Evolutionary conservation across 2,329 filamentous ascomycete species (phyloP), one percentile per base, ranked within the genome.

Genomic region (Colletotrichum lindemuthianum): DNA sequence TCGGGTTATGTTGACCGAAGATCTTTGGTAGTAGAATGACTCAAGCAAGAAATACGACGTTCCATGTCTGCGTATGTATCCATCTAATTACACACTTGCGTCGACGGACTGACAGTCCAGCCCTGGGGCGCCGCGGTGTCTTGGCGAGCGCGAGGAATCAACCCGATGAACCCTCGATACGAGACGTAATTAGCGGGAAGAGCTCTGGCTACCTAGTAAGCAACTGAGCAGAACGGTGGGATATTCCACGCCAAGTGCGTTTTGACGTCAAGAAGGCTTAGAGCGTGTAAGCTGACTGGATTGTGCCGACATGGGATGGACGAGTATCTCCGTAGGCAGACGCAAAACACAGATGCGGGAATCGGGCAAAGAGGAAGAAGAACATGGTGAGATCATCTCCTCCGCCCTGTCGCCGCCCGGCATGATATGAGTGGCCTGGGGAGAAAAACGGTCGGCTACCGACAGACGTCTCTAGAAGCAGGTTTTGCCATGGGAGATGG

Each of bases 191-290:
- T 8, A 9, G 32, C n/a, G 48, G 40, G 40, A 57, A 43, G 36
- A 45, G 60, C 24, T 24, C 24, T 24, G 5, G 41, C 12, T 33
- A 39, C 55, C 34, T 37, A 37, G 34, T 15, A 6, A n/a, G 11
- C 12, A 9, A 15, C 11, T n/a, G 4, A 44, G 37, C 12, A 51
- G 8, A 41, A 32, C 58, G 51, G 51, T 48, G 58, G 50, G 39
- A 34, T 49, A 41, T 59, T 32, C 41, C 13, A 13, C 32, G 36
- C 36, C 34, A 16, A 41, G 45, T 39, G 49, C 40, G 47, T 52
- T 65, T 65, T 63, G 63, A 63, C 63, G 58, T 63, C 63, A 65
- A 61, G 41, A 48, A 36, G 55, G 58, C 58, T 57, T 61, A 39
- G 51, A 52, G 36, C 33, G 34, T 61, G 56, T 53, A 65, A 65